Base-by-base conservation (phyloP, 2,329 filamentous ascomycete species). In the Fusarium bactridioides region DNA sequence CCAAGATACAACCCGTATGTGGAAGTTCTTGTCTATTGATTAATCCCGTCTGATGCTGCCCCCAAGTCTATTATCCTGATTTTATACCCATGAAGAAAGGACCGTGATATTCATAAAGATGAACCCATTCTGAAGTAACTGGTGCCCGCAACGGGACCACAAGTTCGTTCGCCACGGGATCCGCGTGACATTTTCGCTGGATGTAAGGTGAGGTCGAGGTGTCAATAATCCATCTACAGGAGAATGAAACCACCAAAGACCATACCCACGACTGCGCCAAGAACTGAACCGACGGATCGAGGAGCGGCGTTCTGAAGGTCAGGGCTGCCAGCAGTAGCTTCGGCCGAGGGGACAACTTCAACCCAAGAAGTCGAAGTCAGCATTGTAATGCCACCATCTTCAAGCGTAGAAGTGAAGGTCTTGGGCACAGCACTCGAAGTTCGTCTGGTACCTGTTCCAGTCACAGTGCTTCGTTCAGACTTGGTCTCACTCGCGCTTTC, bases 341-440 rank as follows among this genome's bases (percentile, higher is more conserved):
- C 70, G 27, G 77, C 72, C 2, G 81, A 79, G 4, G 84, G 82
- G 16, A 83, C 80, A 43, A 85, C 83, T 27, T 80, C 82, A 6
- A 88, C 86, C 75, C 81, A 85, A 1, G 85, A 86, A 3, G 86
- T 88, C n/a, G 82, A 82, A 16, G 86, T 87, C 54, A 87, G 78
- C 18, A 84, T 81, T 7, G 83, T 82, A 59, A 84, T 79, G 37
- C 80, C 82, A 31, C 86, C 86, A 54, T 86, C 79, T 18, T 79
- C 73, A 40, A 83, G 77, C 11, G 85, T 86, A 11, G 84, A 84
- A n/a, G 86, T 88, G 67, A 79, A 78, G 1, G 84, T 85, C 29
- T 81, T 76, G 11, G 79, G 67, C 61, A 86, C 76, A 35, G 80
- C 70, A 68, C 75, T 83, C 18, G 78, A 81, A 16, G 83, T 82